Percentiles rank a stretch among this genome's conserved stretches.
Evolutionary conservation across 495 filamentous ascomycete species (phyloP).

Genomic region (Glonium stellatum): DNA sequence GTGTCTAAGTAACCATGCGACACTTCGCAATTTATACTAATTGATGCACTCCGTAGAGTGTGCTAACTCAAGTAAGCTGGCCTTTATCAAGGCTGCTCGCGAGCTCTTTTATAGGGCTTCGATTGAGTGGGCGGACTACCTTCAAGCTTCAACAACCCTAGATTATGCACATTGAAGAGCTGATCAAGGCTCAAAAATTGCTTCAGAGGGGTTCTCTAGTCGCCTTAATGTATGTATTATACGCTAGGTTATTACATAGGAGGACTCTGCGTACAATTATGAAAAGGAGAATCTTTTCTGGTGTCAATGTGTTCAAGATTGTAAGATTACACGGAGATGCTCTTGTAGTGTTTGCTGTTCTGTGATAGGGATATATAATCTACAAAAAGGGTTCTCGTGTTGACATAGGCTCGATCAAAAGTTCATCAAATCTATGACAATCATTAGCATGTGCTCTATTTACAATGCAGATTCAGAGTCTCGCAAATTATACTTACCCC

Average conservation of each 20-base stretch:
- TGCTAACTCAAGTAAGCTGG: too few relatives aligned
- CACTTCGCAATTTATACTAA: background rate
- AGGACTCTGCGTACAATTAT: too few relatives aligned
- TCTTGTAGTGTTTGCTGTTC: background rate
- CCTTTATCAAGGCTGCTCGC: too few relatives aligned
- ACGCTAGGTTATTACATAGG: too few relatives aligned
- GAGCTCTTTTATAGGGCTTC: too few relatives aligned
- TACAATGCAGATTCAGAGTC: conserved; percentile 1
- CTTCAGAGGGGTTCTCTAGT: too few relatives aligned
- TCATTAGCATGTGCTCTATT: conserved; percentile 14
- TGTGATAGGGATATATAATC: background rate
- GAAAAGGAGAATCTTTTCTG: background rate
- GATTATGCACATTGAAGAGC: too few relatives aligned
- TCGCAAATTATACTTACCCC: conserved; percentile 54
- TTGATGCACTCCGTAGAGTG: too few relatives aligned
- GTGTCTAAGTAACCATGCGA: background rate
- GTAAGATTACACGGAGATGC: background rate
- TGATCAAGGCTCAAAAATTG: too few relatives aligned
- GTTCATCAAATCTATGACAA: conserved; percentile 56
- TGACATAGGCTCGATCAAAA: conserved; percentile 38
- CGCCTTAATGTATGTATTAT: too few relatives aligned
- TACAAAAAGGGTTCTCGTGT: background rate
- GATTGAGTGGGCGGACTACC: too few relatives aligned
- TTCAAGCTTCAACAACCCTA: too few relatives aligned
- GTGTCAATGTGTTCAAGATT: background rate